Conservation (phyloP, 2,329 filamentous ascomycete genomes). For the Truncatella angustata region DNA sequence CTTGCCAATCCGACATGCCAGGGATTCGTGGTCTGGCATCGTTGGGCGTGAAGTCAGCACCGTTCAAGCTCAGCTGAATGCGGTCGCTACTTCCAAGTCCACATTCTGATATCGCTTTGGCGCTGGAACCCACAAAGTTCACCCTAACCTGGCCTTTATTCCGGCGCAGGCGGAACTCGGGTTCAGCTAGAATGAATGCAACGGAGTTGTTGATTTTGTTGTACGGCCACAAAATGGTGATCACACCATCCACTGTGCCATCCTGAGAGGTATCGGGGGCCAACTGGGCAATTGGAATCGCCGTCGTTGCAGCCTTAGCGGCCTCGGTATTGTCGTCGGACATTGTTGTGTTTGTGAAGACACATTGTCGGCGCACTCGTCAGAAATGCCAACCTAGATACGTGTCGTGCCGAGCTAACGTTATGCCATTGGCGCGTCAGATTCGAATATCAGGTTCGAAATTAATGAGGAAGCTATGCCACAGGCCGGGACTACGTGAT, state of each 20-base stretch:
- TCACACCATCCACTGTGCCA: slow-evolving; percentile 62
- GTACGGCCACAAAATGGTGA: slow-evolving; percentile 90
- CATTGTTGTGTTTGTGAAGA: background rate
- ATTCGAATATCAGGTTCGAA: background rate
- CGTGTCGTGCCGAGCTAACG: no score
- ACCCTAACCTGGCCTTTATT: slow-evolving; percentile 78
- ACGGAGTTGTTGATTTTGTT: slow-evolving; percentile 72
- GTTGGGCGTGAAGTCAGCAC: slow-evolving; percentile 63
- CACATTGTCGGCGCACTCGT: background rate
- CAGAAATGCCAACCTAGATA: background rate
- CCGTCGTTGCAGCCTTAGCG: slow-evolving; percentile 15
- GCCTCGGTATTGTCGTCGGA: slow-evolving; percentile 14
- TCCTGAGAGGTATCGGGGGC: slow-evolving; percentile 42
- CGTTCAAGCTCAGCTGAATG: slow-evolving; percentile 66
- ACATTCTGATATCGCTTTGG: slow-evolving; percentile 64
- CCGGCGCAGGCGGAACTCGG: slow-evolving; percentile 76
- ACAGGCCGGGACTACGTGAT: no score
- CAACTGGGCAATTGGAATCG: slow-evolving; percentile 56
- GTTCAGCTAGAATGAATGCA: slow-evolving; percentile 79
- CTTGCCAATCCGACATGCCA: slow-evolving; percentile 56
- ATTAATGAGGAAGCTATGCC: no score
- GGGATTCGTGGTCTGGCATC: slow-evolving; percentile 44
- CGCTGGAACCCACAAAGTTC: slow-evolving; percentile 69
- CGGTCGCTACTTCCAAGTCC: slow-evolving; percentile 77
- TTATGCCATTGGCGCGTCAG: background rate